Evolutionary conservation across 192 early-diverging fungal species (phyloP).

Genomic region (Mortierella alpina): DNA sequence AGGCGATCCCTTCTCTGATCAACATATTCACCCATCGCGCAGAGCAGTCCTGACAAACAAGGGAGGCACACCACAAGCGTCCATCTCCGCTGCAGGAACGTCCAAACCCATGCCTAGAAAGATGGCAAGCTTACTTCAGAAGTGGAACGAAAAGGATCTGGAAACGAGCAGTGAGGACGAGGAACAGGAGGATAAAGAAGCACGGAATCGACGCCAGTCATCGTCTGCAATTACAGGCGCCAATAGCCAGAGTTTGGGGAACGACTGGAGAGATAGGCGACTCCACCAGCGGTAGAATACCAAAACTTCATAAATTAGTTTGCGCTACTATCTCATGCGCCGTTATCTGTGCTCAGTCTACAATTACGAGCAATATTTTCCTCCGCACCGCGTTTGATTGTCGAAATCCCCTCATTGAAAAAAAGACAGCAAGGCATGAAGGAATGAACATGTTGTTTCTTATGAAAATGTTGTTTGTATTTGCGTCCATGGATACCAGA

Average conservation of each 20-base stretch:
- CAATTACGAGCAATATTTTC: no score
- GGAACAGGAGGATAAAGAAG: neutral
- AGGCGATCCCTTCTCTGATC: neutral
- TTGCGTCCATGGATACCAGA: slow-evolving; percentile 56
- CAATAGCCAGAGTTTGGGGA: slow-evolving; percentile 37
- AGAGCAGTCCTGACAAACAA: slow-evolving; percentile 14
- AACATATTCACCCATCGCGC: slow-evolving; percentile 37
- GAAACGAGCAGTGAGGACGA: slow-evolving; percentile 24
- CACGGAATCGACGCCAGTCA: neutral
- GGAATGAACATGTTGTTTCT: no score
- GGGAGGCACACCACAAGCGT: neutral
- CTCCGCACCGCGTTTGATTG: no score
- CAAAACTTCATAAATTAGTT: no score
- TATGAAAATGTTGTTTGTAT: no score
- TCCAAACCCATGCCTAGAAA: slow-evolving; percentile 49
- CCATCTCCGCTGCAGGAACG: slow-evolving; percentile 4
- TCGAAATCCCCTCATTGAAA: no score
- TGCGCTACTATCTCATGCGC: no score
- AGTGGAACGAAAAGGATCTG: slow-evolving; percentile 45
- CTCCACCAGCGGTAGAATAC: slow-evolving; percentile 4
- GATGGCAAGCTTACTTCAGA: slow-evolving; percentile 36
- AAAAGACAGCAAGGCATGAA: no score
- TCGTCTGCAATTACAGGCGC: slow-evolving; percentile 13
- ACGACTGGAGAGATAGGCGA: slow-evolving; percentile 32
- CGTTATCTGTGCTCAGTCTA: no score